phyloP scores from a whole-genome alignment of 2,329 filamentous ascomycete species.

The Verticillium albo-atrum region DNA sequence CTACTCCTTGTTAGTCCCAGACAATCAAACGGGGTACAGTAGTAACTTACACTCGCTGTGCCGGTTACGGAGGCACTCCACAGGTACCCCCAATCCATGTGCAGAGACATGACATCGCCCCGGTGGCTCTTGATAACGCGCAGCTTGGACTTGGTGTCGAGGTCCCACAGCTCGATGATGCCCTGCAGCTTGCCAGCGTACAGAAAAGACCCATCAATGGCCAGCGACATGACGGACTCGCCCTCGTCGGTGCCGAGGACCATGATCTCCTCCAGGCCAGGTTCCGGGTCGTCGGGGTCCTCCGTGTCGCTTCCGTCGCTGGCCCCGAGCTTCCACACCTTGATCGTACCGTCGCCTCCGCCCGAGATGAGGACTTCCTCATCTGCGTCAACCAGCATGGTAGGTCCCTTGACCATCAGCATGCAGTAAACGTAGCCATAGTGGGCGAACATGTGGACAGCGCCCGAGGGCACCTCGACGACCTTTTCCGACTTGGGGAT shows the following conservation, averaged over 20 bases:
- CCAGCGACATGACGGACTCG: slow-evolving; percentile 69
- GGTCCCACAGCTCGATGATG: slow-evolving; percentile 91
- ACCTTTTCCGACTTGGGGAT: slow-evolving; percentile 52
- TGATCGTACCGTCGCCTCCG: slow-evolving; percentile 89
- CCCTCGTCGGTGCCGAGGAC: slow-evolving; percentile 56
- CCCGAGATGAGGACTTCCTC: slow-evolving; percentile 85
- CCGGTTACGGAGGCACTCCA: slow-evolving; percentile 90
- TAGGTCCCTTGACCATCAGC: slow-evolving; percentile 71
- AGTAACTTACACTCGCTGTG: slow-evolving; percentile 65
- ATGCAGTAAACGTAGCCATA: slow-evolving; percentile 97
- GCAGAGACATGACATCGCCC: slow-evolving; percentile 80
- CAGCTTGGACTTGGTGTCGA: slow-evolving; percentile 88
- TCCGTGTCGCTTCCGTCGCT: slow-evolving; percentile 4
- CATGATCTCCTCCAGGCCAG: slow-evolving; percentile 67
- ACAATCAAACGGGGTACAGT: background rate
- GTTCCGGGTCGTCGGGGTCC: slow-evolving; percentile 47
- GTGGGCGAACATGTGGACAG: slow-evolving; percentile 86
- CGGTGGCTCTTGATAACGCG: slow-evolving; percentile 78
- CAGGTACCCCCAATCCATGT: slow-evolving; percentile 78
- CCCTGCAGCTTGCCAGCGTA: slow-evolving; percentile 88
- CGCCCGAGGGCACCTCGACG: slow-evolving; percentile 75
- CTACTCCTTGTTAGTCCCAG: slow-evolving; percentile 25
- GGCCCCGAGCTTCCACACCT: slow-evolving; percentile 72
- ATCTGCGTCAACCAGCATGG: slow-evolving; percentile 62
- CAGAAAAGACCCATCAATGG: slow-evolving; percentile 84